Conservation (phyloP, 129 eudicot genomes). For the Centrapalus pauciflorus region DNA sequence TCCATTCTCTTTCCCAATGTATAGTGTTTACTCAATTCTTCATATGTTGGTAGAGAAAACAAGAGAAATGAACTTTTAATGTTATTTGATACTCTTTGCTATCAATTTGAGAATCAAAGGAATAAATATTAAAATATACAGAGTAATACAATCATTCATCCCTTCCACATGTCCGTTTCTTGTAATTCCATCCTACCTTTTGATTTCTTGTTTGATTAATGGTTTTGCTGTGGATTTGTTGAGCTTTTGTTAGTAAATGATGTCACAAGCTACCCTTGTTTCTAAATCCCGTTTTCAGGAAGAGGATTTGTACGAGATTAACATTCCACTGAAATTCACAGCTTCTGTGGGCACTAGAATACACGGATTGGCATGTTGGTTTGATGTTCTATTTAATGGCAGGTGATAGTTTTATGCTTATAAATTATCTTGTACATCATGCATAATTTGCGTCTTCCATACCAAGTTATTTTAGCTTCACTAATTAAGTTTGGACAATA, state of each 20-base stretch:
- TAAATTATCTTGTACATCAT: background rate
- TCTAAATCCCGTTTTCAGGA: constrained; percentile 46
- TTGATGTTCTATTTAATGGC: constrained; percentile 90
- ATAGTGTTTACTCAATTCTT: too few species aligned
- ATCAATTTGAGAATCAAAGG: too few species aligned
- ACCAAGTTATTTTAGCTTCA: background rate
- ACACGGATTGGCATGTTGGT: constrained; percentile 98
- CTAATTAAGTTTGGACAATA: background rate
- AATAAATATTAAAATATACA: too few species aligned
- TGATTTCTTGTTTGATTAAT: background rate
- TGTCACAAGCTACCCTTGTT: background rate
- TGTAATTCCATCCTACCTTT: too few species aligned
- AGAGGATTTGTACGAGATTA: constrained; percentile 85
- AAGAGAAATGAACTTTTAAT: too few species aligned
- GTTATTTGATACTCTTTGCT: too few species aligned
- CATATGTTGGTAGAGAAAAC: too few species aligned
- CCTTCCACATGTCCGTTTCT: too few species aligned
- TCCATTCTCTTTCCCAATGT: too few species aligned
- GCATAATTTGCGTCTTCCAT: background rate
- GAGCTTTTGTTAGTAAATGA: background rate
- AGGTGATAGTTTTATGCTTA: constrained; percentile 39
- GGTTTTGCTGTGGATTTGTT: too few species aligned
- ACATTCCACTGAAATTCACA: constrained; percentile 66
- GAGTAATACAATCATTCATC: too few species aligned
- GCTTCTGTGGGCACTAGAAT: constrained; percentile 75